Percentiles rank a stretch among this genome's conserved stretches.
phyloP scores from a whole-genome alignment of 2,329 filamentous ascomycete species.

The Penicillium sp. region DNA sequence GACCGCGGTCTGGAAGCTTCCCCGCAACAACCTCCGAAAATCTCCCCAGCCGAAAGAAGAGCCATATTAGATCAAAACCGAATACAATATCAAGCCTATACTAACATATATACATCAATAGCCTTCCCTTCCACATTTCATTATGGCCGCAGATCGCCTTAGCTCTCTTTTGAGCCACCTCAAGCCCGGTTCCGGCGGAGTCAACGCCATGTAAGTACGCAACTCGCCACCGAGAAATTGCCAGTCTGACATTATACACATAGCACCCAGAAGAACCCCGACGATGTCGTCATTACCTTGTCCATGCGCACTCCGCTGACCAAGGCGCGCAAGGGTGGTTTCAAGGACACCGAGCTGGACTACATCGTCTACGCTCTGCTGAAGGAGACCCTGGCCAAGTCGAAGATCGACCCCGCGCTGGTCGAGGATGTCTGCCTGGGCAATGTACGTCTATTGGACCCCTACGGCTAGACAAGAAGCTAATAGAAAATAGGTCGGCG shows the following conservation, averaged over 20 bases:
- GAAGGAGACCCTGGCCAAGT: slow-evolving; percentile 69
- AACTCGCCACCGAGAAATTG: slow-evolving; percentile 2
- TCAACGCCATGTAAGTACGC: slow-evolving; percentile 71
- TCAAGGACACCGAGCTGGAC: slow-evolving; percentile 92
- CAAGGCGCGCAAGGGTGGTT: slow-evolving; percentile 86
- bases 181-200: slow-evolving; percentile 64
- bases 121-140: slow-evolving; percentile 11
- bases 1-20: slow-evolving; percentile 14
- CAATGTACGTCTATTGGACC: slow-evolving; percentile 61
- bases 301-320: slow-evolving; percentile 84
- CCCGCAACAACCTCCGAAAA: slow-evolving; percentile 20
- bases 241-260: slow-evolving; percentile 12
- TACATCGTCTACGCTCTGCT: slow-evolving; percentile 80
- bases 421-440: slow-evolving; percentile 90
- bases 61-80: background rate
- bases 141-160: slow-evolving; percentile 81
- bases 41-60: background rate
- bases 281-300: slow-evolving; percentile 94
- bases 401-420: slow-evolving; percentile 73
- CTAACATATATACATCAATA: background rate
- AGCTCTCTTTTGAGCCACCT: slow-evolving; percentile 85
- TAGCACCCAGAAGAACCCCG: slow-evolving; percentile 87
- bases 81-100: background rate
- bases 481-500: slow-evolving; percentile 60
- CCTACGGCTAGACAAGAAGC: background rate